Conservation (phyloP, 257 asterid species). For the Sherardia arvensis region DNA sequence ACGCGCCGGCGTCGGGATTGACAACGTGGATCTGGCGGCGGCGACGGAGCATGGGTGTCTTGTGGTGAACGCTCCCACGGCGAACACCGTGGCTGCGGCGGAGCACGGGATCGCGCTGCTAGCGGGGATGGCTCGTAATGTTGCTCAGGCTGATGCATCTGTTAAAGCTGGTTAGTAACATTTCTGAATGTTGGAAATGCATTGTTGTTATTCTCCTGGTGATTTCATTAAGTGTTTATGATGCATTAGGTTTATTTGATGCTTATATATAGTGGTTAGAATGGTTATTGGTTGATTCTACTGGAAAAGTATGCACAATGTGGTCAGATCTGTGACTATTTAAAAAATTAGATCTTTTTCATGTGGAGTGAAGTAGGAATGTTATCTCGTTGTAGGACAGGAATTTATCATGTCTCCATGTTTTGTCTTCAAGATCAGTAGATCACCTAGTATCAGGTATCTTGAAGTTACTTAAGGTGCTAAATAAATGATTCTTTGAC, state of each 20-base stretch:
- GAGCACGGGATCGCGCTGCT: slow-evolving; percentile 92
- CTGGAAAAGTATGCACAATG: background rate
- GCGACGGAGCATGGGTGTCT: slow-evolving; percentile 92
- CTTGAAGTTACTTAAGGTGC: background rate
- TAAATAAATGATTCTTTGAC: background rate
- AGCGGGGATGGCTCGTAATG: slow-evolving; percentile 73
- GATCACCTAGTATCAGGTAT: background rate
- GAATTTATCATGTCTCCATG: too few relatives aligned
- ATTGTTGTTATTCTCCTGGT: background rate
- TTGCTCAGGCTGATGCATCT: slow-evolving; percentile 94
- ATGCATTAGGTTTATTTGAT: background rate
- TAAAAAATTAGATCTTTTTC: background rate
- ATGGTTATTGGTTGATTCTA: background rate
- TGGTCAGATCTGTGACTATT: slow-evolving; percentile 6
- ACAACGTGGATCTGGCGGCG: slow-evolving; percentile 94
- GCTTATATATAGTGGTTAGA: background rate
- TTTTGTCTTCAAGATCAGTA: background rate
- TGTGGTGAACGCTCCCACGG: slow-evolving; percentile 95
- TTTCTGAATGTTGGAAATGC: background rate
- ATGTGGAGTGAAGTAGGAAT: too few relatives aligned
- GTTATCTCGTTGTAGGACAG: background rate
- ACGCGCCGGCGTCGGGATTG: slow-evolving; percentile 93
- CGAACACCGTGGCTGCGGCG: slow-evolving; percentile 89
- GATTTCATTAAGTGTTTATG: background rate
- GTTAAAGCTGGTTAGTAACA: slow-evolving; percentile 60